Evolutionary conservation across 305 asterid species (phyloP).

Genomic region (Fraxinus paxiana): DNA sequence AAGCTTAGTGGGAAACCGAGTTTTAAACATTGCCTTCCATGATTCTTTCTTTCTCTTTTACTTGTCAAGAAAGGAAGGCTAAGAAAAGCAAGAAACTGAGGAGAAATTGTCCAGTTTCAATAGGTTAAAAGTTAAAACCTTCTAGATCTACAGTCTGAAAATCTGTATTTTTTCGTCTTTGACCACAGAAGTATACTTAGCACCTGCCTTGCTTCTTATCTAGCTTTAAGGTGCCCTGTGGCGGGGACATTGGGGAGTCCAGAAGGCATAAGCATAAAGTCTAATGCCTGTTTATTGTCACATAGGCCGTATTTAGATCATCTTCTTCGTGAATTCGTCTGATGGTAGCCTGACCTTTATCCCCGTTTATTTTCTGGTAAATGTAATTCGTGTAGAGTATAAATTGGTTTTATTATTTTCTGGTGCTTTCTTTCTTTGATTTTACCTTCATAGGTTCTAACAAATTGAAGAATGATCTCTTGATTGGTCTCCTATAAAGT

Average conservation of each 20-base stretch:
- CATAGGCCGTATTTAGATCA: not conserved
- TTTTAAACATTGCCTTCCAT: not conserved
- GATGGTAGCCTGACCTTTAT: not conserved
- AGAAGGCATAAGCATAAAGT: not conserved
- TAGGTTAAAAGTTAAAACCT: not conserved
- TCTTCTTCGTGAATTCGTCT: not conserved
- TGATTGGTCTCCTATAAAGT: not conserved
- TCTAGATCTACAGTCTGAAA: not conserved
- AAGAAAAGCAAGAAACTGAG: not conserved
- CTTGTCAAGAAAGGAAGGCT: not conserved
- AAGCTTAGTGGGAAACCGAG: not conserved
- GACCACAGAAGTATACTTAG: not conserved
- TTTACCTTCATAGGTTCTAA: not conserved
- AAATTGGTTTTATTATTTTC: not conserved
- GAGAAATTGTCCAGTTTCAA: not conserved
- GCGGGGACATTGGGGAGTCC: not conserved
- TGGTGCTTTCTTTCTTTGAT: not conserved
- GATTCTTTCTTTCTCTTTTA: not conserved
- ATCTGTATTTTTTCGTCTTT: not conserved
- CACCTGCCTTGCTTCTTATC: not conserved
- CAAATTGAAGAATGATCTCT: not conserved
- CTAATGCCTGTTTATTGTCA: not conserved
- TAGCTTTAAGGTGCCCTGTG: not conserved
- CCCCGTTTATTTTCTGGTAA: not conserved
- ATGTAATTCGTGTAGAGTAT: not conserved